These are phyloP conservation scores for Ehretia macrophylla DNA, from an alignment of 257 asterid genomes.

Conservation along the genomic window DNA sequence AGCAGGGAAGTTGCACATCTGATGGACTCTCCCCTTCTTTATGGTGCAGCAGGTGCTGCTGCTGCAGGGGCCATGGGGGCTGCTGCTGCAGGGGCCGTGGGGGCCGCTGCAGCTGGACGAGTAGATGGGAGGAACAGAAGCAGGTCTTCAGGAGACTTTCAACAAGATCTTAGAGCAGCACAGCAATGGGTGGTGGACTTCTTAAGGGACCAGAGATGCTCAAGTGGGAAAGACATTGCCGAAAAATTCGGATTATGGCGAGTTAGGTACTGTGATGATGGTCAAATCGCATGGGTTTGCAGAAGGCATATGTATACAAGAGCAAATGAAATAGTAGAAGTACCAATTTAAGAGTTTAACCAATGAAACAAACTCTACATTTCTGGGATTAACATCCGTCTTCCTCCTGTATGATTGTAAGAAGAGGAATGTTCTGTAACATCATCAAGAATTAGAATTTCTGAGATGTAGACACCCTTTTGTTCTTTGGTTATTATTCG, in stretches of 20 bases:
- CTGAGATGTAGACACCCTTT: no score
- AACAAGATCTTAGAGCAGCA: constrained; percentile 61
- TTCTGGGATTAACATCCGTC: neutral
- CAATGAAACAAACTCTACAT: neutral
- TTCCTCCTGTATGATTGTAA: neutral
- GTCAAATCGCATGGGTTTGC: constrained; percentile 84
- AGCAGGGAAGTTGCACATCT: constrained; percentile 74
- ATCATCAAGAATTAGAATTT: no score
- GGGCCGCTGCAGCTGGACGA: constrained; percentile 51
- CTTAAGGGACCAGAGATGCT: constrained; percentile 58
- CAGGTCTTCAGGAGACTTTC: constrained; percentile 40
- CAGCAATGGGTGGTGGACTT: constrained; percentile 81
- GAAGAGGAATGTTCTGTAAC: neutral
- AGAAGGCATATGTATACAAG: constrained; percentile 71
- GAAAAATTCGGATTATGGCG: constrained; percentile 79
- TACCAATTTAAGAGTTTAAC: constrained; percentile 42
- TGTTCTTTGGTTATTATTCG: no score
- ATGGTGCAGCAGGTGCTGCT: constrained; percentile 67
- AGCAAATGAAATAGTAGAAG: constrained; percentile 58
- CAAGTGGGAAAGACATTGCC: constrained; percentile 71
- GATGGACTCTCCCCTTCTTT: constrained; percentile 49
- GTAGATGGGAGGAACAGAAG: constrained; percentile 28
- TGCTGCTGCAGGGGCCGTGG: constrained; percentile 62
- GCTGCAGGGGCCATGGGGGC: constrained; percentile 62
- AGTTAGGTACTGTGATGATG: constrained; percentile 67